Percentiles rank a stretch among this genome's conserved stretches.
phyloP scores from a whole-genome alignment of 164 flowering plant genomes.

The Tinospora cordifolia region DNA sequence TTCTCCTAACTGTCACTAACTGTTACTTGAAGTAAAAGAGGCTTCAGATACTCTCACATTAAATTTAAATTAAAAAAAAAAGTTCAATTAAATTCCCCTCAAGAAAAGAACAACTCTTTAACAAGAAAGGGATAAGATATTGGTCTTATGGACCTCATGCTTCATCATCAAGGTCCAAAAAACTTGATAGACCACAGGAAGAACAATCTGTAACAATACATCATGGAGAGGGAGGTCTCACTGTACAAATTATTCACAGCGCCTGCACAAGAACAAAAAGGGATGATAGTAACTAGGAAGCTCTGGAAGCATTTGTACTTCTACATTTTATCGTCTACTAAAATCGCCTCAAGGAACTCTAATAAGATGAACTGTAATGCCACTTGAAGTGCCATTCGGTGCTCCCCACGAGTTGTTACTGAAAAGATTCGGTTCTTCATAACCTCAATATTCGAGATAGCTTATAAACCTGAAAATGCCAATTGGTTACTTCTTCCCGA shows the following conservation, averaged over 20 bases:
- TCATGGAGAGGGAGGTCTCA: not conserved
- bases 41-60: too few species aligned
- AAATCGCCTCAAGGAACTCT: not conserved
- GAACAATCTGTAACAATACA: not conserved
- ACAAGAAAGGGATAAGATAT: too few species aligned
- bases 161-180: too few species aligned
- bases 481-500: not conserved
- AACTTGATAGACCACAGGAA: not conserved
- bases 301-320: not conserved
- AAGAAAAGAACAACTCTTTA: too few species aligned
- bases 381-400: not conserved
- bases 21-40: too few species aligned
- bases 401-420: not conserved
- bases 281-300: not conserved
- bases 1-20: too few species aligned
- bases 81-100: too few species aligned
- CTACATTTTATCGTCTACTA: not conserved
- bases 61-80: too few species aligned
- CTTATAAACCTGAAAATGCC: constrained; percentile 55
- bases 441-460: constrained; percentile 59
- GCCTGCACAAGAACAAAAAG: not conserved
- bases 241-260: not conserved
- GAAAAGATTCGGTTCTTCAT: constrained; percentile 22
- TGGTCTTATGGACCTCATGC: too few species aligned
- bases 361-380: not conserved